Conservation (phyloP, 78 protist species). For the Emiliania huxleyi region DNA sequence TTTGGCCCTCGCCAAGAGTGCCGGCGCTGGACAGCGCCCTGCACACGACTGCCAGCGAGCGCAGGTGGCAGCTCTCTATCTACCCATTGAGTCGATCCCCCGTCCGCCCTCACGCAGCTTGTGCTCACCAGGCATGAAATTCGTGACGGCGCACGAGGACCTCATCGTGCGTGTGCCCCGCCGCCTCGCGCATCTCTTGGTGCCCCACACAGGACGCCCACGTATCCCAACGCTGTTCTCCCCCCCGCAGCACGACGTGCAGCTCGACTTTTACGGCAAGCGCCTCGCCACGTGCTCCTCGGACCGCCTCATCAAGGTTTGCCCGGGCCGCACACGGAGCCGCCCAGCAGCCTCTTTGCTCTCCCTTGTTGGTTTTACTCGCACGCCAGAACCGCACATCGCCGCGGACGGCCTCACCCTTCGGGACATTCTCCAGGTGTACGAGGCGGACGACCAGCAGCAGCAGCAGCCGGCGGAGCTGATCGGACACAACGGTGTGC, state of each 20-base stretch:
- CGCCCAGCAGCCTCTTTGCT: too few species aligned
- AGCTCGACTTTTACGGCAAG: slow-evolving; percentile 93
- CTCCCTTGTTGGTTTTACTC: too few species aligned
- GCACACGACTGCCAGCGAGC: too few species aligned
- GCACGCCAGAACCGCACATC: too few species aligned
- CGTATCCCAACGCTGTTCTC: neutral
- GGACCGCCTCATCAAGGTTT: slow-evolving; percentile 86
- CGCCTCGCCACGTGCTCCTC: slow-evolving; percentile 94
- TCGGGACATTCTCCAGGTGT: too few species aligned
- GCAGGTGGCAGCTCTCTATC: too few species aligned
- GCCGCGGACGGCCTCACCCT: too few species aligned
- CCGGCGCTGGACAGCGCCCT: too few species aligned
- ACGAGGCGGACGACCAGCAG: slow-evolving; percentile 43
- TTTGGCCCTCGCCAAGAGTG: too few species aligned
- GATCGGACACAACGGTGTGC: slow-evolving; percentile 93
- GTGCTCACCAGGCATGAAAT: too few species aligned
- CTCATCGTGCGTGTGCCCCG: neutral
- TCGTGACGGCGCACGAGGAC: neutral
- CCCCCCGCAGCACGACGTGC: slow-evolving; percentile 87
- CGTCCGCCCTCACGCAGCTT: too few species aligned
- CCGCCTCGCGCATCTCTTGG: neutral
- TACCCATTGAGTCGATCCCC: too few species aligned
- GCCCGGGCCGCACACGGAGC: slow-evolving; percentile 40
- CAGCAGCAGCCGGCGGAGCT: slow-evolving; percentile 63
- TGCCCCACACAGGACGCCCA: neutral